These are phyloP conservation scores for Cryptomeria japonica DNA, from an alignment of 75 land plant species.

Conservation along the genomic window DNA sequence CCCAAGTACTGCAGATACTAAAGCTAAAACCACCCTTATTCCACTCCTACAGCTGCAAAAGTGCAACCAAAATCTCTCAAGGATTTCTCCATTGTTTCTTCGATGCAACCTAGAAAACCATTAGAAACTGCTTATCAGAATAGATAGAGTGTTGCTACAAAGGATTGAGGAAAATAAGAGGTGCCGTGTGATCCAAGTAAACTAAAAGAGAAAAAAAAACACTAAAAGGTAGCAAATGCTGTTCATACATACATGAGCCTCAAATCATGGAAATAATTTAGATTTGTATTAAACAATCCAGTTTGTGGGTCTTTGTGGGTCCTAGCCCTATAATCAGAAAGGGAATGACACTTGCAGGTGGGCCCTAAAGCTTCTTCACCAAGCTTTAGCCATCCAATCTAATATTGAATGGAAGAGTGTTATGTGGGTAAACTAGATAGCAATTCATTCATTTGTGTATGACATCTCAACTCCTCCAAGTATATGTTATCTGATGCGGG, in stretches of 20 bases:
- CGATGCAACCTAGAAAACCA: not conserved
- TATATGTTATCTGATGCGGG: not conserved
- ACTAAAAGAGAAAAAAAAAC: not conserved
- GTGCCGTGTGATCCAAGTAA: slow-evolving; percentile 2
- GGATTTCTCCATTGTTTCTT: not conserved
- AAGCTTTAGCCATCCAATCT: not conserved
- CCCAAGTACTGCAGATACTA: not conserved
- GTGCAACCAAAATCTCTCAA: not conserved
- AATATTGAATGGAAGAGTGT: not conserved
- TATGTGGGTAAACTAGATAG: not conserved
- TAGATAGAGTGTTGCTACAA: not conserved
- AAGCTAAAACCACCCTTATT: not conserved
- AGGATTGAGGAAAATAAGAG: not conserved
- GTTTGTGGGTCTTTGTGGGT: not conserved
- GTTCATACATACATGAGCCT: not conserved
- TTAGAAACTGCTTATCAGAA: not conserved
- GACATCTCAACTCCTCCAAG: not conserved
- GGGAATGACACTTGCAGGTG: slow-evolving; percentile 9
- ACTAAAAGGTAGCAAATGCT: not conserved
- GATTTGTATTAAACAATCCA: not conserved
- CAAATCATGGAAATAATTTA: not conserved
- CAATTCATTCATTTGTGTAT: not conserved
- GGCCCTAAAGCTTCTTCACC: not conserved
- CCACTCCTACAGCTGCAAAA: not conserved
- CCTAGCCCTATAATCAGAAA: not conserved